Evolutionary conservation across 495 filamentous ascomycete species (phyloP).

Genomic region (Hamigera avellanea): DNA sequence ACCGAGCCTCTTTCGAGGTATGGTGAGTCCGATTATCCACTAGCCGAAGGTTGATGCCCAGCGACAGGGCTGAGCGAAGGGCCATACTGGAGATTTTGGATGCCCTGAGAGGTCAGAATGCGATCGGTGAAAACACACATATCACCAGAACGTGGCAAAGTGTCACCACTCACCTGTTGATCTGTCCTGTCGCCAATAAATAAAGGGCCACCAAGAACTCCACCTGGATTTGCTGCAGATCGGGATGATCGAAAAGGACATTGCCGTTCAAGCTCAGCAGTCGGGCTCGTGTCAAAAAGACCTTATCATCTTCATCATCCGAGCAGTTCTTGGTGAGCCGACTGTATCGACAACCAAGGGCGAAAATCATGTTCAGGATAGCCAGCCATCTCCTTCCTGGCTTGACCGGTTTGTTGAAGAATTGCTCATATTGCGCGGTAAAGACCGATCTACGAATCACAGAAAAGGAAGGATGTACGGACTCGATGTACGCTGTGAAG

Average conservation of each 20-base stretch:
- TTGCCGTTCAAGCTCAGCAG: slow-evolving; percentile 36
- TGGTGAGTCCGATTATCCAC: slow-evolving; percentile 35
- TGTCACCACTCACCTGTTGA: slow-evolving; percentile 60
- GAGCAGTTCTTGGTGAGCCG: slow-evolving; percentile 23
- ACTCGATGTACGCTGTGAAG: slow-evolving; percentile 42
- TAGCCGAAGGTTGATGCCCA: slow-evolving; percentile 51
- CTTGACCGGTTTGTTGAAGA: slow-evolving; percentile 11
- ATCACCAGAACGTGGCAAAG: background rate
- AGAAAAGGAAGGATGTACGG: slow-evolving; percentile 45
- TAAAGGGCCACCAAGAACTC: slow-evolving; percentile 45
- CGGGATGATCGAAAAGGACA: slow-evolving; percentile 41
- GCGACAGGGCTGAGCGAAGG: slow-evolving; percentile 41
- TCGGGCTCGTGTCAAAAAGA: slow-evolving; percentile 48
- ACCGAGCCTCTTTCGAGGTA: slow-evolving; percentile 44
- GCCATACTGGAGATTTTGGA: slow-evolving; percentile 49
- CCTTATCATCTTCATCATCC: slow-evolving; percentile 40
- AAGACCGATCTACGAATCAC: slow-evolving; percentile 37
- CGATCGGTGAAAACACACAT: background rate
- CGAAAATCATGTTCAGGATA: slow-evolving; percentile 54
- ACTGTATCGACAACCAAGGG: slow-evolving; percentile 41
- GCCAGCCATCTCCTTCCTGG: slow-evolving; percentile 40
- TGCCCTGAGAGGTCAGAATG: slow-evolving; percentile 26
- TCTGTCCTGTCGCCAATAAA: slow-evolving; percentile 43
- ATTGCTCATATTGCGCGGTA: slow-evolving; percentile 27
- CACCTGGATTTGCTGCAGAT: slow-evolving; percentile 50